Conservation (phyloP, 805 yeast genomes). For the Ogataea zsoltii region DNA sequence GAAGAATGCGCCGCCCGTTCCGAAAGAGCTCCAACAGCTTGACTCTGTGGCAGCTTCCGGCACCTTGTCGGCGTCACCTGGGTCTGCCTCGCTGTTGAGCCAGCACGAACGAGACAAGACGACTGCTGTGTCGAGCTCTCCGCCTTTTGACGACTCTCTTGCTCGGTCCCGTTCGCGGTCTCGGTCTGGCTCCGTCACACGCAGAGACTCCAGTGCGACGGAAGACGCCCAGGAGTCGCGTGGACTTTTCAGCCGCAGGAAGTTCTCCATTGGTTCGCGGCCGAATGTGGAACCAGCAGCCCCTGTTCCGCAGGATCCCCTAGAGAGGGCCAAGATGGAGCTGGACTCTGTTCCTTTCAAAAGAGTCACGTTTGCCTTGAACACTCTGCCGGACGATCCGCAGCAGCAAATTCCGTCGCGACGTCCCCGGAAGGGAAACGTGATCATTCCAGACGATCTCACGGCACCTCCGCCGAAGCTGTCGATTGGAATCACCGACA, state of each 20-base stretch:
- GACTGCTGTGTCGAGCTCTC: background rate
- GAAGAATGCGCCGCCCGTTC: conserved; percentile 6
- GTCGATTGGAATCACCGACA: conserved; percentile 65
- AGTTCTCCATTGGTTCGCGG: background rate
- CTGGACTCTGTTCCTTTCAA: conserved; percentile 38
- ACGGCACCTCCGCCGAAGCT: conserved; percentile 62
- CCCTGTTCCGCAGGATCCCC: conserved; percentile 5
- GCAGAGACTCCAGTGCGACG: background rate
- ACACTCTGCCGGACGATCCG: conserved; percentile 50
- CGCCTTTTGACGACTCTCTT: background rate
- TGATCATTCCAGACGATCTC: conserved; percentile 65
- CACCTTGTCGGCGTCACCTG: background rate
- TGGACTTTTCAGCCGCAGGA: background rate
- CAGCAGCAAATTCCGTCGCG: conserved; percentile 64
- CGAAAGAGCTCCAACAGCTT: background rate
- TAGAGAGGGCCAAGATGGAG: conserved; percentile 9
- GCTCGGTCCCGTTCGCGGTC: background rate
- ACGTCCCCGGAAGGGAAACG: conserved; percentile 54
- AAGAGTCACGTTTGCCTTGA: conserved; percentile 54
- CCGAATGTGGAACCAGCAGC: background rate
- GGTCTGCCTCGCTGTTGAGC: background rate
- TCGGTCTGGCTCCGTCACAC: background rate
- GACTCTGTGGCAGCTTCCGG: background rate
- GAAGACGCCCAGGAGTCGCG: background rate
- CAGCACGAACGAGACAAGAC: background rate